These are phyloP conservation scores for Lanmaoa rubissima DNA, from an alignment of 768 basidiomycete genomes.

Conservation along the genomic window DNA sequence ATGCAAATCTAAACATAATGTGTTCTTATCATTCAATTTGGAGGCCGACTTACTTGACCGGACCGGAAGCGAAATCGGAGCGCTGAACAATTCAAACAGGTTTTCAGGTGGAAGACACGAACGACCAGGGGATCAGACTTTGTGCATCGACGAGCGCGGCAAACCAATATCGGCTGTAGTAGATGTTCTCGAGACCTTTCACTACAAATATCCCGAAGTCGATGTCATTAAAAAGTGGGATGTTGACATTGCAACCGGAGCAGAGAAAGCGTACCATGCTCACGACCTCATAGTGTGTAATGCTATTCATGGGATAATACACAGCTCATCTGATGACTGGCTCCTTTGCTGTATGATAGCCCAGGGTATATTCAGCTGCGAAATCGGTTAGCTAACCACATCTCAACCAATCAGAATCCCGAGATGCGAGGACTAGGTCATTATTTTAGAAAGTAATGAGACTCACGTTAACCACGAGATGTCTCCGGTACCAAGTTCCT, in stretches of 20 bases:
- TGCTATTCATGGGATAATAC: background rate
- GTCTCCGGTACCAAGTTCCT: background rate
- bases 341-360: background rate
- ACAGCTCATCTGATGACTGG: background rate
- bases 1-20: background rate
- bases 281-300: background rate
- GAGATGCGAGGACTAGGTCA: background rate
- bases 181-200: too few species aligned
- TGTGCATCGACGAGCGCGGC: too few species aligned
- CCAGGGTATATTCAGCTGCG: background rate
- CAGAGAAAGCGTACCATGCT: background rate
- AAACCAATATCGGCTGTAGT: background rate
- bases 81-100: background rate
- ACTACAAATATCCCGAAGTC: background rate
- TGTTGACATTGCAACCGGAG: background rate
- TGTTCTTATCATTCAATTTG: background rate
- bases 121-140: background rate
- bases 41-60: background rate
- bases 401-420: too few species aligned
- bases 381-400: background rate
- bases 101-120: background rate
- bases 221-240: background rate
- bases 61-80: background rate
- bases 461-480: background rate
- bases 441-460: background rate